A percentile compares a stretch with the other conserved stretches of the same genome.
Conservation (phyloP, 139 green algal genomes). For the Chlamydomonas schloesseri region DNA sequence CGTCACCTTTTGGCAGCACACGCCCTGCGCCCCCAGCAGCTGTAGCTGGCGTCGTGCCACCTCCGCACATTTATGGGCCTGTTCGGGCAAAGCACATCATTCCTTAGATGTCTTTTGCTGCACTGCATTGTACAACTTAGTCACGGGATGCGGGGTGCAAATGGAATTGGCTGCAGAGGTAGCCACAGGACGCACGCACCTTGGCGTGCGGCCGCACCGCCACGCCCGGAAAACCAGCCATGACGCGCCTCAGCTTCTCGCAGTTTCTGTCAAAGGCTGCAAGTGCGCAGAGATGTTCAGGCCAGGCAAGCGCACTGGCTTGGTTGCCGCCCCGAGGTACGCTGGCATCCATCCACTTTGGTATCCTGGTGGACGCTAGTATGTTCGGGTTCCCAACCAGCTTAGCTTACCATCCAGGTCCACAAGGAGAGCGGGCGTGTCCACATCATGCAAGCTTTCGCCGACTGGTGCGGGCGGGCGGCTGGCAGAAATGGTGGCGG, state of each 20-base stretch:
- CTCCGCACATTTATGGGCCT: slow-evolving; percentile 58
- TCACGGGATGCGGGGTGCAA: no score
- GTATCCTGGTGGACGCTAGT: no score
- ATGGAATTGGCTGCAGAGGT: no score
- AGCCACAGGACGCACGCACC: not conserved
- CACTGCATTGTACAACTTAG: no score
- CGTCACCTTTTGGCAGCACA: slow-evolving; percentile 63
- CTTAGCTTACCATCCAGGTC: slow-evolving; percentile 45
- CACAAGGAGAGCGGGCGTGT: slow-evolving; percentile 29
- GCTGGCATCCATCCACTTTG: no score
- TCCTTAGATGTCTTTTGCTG: no score
- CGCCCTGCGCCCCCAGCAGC: slow-evolving; percentile 46
- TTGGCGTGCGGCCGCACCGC: slow-evolving; percentile 50
- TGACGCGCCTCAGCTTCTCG: slow-evolving; percentile 14
- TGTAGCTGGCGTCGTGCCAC: slow-evolving; percentile 51
- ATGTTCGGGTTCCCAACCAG: no score
- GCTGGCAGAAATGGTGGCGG: slow-evolving; percentile 15
- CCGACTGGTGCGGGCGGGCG: not conserved
- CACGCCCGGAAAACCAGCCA: slow-evolving; percentile 35
- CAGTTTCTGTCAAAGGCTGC: slow-evolving; percentile 53
- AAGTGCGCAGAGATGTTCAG: no score
- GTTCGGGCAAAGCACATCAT: not conserved
- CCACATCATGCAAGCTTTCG: not conserved
- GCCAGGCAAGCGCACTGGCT: not conserved
- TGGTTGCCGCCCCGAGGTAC: not conserved